Evolutionary conservation across 768 basidiomycete species (phyloP).

Genomic region (Kwoniella pini): DNA sequence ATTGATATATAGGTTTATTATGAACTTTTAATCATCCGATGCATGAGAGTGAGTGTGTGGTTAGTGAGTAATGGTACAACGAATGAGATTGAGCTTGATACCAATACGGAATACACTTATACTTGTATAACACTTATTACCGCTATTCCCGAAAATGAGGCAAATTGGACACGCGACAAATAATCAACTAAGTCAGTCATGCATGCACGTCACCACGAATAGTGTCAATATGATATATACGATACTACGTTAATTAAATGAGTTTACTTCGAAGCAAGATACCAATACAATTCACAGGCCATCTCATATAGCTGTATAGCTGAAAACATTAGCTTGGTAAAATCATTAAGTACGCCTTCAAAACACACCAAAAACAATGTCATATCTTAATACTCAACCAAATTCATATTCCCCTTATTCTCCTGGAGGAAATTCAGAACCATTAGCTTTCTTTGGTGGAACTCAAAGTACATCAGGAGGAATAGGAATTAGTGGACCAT

Average conservation of each 20-base stretch:
- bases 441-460: slow-evolving; percentile 53
- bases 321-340: no score
- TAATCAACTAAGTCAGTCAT: no score
- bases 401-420: slow-evolving; percentile 25
- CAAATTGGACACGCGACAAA: slow-evolving; percentile 9
- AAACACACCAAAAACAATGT: slow-evolving; percentile 14
- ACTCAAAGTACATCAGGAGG: not conserved
- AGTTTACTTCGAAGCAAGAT: no score
- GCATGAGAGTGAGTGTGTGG: no score
- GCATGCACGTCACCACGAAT: slow-evolving; percentile 22
- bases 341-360: not conserved
- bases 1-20: no score
- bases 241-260: no score
- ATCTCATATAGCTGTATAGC: no score
- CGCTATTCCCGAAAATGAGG: not conserved
- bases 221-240: no score
- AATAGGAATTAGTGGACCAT: not conserved
- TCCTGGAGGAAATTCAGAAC: slow-evolving; percentile 30
- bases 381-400: slow-evolving; percentile 20
- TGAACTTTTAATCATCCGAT: no score
- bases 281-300: no score
- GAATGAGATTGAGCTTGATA: not conserved
- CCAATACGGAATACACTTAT: not conserved
- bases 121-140: not conserved
- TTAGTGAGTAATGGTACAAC: not conserved